Evolutionary conservation across 768 basidiomycete genomes (phyloP).

Genomic region (Rhizopogon salebrosus): DNA sequence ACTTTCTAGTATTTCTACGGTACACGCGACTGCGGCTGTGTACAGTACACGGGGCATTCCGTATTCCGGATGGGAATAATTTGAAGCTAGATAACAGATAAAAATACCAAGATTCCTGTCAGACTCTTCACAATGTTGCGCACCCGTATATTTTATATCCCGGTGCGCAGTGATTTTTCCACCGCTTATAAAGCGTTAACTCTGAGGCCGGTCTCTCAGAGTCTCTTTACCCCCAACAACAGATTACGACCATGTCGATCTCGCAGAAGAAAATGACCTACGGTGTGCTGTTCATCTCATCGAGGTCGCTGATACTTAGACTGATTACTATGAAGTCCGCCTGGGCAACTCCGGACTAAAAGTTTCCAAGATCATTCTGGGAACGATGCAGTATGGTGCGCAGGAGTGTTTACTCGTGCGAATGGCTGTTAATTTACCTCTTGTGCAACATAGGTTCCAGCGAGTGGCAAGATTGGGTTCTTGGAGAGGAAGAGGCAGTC

Average conservation of each 20-base stretch:
- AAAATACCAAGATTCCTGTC: background rate
- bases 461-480: conserved; percentile 28
- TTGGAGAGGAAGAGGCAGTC: conserved; percentile 30
- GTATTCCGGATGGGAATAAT: background rate
- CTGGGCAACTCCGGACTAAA: conserved; percentile 40
- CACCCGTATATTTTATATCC: background rate
- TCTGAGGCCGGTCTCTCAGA: background rate
- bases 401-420: background rate
- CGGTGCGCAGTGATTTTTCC: background rate
- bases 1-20: too few species aligned
- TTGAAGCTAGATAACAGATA: background rate
- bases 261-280: conserved; percentile 4
- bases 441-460: background rate
- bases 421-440: background rate
- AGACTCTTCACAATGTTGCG: background rate
- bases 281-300: background rate
- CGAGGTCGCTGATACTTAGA: background rate
- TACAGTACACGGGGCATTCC: too few species aligned
- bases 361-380: conserved; percentile 34
- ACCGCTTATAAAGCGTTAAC: background rate
- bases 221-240: background rate
- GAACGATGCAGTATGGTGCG: conserved; percentile 28
- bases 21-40: background rate
- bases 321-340: conserved; percentile 21
- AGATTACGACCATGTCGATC: background rate